Conservation (phyloP, 495 filamentous ascomycete genomes). For the Wilcoxina mikolae region DNA sequence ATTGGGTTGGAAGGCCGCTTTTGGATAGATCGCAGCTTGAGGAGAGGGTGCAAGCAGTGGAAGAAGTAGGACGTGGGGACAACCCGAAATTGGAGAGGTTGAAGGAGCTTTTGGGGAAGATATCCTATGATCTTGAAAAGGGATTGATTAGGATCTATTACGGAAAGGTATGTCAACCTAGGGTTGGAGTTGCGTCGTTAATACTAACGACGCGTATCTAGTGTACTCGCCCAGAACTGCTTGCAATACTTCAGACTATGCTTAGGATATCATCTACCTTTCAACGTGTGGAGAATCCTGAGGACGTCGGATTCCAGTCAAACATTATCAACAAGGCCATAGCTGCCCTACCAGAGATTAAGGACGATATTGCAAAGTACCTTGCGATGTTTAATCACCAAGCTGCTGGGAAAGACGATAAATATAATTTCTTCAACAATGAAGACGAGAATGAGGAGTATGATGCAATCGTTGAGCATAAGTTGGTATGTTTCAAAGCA, state of each 20-base stretch:
- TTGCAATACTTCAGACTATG: conserved; percentile 69
- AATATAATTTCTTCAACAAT: conserved; percentile 84
- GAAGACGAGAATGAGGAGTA: conserved; percentile 62
- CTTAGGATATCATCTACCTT: conserved; percentile 68
- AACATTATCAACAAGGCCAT: conserved; percentile 56
- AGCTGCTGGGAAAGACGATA: conserved; percentile 75
- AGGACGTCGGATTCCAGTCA: conserved; percentile 62
- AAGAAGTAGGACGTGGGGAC: conserved; percentile 63
- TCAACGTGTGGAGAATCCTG: conserved; percentile 44
- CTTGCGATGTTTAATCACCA: conserved; percentile 75
- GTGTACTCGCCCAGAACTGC: conserved; percentile 79
- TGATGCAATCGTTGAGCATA: conserved; percentile 55
- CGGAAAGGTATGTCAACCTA: conserved; percentile 42
- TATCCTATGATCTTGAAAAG: conserved; percentile 74
- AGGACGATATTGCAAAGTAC: conserved; percentile 50
- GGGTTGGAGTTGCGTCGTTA: not conserved
- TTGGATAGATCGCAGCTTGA: conserved; percentile 64
- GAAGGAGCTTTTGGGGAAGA: conserved; percentile 49
- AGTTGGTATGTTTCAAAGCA: conserved; percentile 35
- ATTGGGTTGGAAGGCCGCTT: conserved; percentile 89
- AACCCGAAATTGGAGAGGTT: conserved; percentile 57
- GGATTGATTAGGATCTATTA: conserved; percentile 94
- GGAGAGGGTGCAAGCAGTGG: conserved; percentile 72
- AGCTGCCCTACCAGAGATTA: conserved; percentile 59
- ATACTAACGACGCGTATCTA: conserved; percentile 27